phyloP scores from a whole-genome alignment of 2,329 filamentous ascomycete species.

The Ophiognomonia clavigignenti-juglandacearum region DNA sequence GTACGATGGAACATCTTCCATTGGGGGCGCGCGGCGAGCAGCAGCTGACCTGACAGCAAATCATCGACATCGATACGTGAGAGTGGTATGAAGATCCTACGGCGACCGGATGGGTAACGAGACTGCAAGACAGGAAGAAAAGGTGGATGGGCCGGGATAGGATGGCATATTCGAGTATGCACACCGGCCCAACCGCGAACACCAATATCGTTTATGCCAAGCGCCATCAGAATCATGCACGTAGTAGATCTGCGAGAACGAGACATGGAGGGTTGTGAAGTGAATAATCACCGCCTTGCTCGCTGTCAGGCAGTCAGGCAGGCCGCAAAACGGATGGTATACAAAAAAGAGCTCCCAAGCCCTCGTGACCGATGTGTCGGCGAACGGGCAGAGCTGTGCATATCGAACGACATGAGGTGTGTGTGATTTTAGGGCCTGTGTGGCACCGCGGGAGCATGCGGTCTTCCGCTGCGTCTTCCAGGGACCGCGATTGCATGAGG shows the following conservation, averaged over 20 bases:
- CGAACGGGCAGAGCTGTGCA: conserved; percentile 4
- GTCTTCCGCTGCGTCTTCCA: conserved; percentile 1
- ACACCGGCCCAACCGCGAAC: conserved; percentile 14
- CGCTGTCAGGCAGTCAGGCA: neutral
- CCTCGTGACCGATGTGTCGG: neutral
- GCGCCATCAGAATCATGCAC: conserved; percentile 1
- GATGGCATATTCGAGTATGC: conserved; percentile 1
- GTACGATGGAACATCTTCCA: conserved; percentile 11
- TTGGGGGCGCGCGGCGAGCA: conserved; percentile 16
- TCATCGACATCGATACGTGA: conserved; percentile 6
- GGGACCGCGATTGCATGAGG: conserved; percentile 2
- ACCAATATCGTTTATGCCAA: too few relatives aligned
- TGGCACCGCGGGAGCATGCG: conserved; percentile 3
- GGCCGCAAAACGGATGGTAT: too few relatives aligned
- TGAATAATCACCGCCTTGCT: neutral
- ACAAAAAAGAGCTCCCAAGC: neutral
- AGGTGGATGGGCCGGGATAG: conserved; percentile 1
- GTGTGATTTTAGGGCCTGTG: neutral
- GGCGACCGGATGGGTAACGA: too few relatives aligned
- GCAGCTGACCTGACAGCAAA: conserved; percentile 20
- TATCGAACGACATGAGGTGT: neutral
- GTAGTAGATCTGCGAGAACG: conserved; percentile 1
- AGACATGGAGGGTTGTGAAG: neutral
- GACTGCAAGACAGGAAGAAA: too few relatives aligned
- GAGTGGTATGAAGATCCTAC: neutral